These are phyloP conservation scores for Rhododendron griersonianum DNA, from an alignment of 148 eudicot genomes.

Conservation along the genomic window DNA sequence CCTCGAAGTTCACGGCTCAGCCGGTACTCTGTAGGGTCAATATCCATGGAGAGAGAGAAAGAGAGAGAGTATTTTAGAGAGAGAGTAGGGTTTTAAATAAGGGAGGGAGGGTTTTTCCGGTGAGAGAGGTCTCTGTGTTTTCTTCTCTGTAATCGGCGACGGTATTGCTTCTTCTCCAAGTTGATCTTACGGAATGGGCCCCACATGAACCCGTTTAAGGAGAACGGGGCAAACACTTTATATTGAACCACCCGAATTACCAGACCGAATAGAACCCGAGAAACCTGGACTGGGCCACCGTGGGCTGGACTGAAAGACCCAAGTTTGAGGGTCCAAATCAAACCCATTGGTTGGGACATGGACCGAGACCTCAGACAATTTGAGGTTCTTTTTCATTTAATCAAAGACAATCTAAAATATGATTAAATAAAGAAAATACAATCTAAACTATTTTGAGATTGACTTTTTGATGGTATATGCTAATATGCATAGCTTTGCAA, in stretches of 20 bases:
- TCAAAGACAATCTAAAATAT: too few species aligned
- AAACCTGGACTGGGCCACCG: not conserved
- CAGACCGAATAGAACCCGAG: not conserved
- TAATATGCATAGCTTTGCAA: too few species aligned
- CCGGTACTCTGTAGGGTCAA: constrained; percentile 48
- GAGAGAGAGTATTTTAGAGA: not conserved
- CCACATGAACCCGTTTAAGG: not conserved
- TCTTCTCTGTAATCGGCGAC: not conserved
- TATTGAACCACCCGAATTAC: not conserved
- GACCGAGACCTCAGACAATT: not conserved
- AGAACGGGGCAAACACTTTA: not conserved
- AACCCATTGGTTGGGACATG: not conserved
- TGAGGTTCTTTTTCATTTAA: not conserved
- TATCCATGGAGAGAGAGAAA: constrained; percentile 39
- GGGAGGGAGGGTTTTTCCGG: not conserved
- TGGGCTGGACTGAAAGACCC: not conserved
- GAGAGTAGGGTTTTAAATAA: constrained; percentile 9
- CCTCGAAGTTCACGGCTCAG: constrained; percentile 68
- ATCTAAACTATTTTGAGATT: too few species aligned
- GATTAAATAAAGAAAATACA: too few species aligned
- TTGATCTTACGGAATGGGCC: not conserved
- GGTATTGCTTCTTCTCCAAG: constrained; percentile 8
- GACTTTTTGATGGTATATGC: too few species aligned
- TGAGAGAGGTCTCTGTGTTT: not conserved
- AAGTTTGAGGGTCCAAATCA: not conserved